Evolutionary conservation across 1,139 yeast species (phyloP), one percentile per base, ranked within the genome.

Genomic region (Chernovozyma aurita): DNA sequence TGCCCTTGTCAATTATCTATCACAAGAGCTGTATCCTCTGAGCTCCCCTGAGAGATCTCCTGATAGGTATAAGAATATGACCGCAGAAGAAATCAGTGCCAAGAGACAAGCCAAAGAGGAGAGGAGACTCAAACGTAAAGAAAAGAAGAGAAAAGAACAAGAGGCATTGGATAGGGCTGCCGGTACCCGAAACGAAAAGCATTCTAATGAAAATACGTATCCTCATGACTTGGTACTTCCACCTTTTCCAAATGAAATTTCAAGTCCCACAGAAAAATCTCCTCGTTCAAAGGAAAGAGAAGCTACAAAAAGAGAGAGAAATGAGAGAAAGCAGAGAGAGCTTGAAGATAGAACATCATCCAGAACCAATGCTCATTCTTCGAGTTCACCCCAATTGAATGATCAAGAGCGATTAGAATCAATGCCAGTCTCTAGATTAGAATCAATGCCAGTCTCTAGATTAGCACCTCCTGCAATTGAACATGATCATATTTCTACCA

Each of bases 121-220:
- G 50, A 47, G 38, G 42, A 42, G 46, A 48, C 46, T 50, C 50
- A 44, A 42, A 51, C 30, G 47, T 8, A 28, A 45, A 41, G 32
- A 21, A 22, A 34, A 30, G 36, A 34, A 21, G 28, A 24, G 5
- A 15, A 30, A 13, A 24, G 22, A 28, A 28, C 20, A 6, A 22
- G 29, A 44, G 36, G 24, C 25, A 34, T 8, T 5, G 16, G 37
- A 35, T 18, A 18, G 20, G 3, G 30, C 24, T 18, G 36, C 9
- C 22, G 8, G 9, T 20, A 20, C 9, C 22, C 22, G 6, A 20
- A 9, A 9, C 9, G 22, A 20, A 20, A 6, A 20, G 22, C 22
- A 7, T 20, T 20, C 22, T 20, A 20, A 9, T 20, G 22, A 20
- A n/a, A n/a, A n/a, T n/a, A n/a, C n/a, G n/a, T n/a, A n/a, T n/a